Conservation (phyloP, 768 basidiomycete genomes). For the Porphyrellus cyaneotinctus region DNA sequence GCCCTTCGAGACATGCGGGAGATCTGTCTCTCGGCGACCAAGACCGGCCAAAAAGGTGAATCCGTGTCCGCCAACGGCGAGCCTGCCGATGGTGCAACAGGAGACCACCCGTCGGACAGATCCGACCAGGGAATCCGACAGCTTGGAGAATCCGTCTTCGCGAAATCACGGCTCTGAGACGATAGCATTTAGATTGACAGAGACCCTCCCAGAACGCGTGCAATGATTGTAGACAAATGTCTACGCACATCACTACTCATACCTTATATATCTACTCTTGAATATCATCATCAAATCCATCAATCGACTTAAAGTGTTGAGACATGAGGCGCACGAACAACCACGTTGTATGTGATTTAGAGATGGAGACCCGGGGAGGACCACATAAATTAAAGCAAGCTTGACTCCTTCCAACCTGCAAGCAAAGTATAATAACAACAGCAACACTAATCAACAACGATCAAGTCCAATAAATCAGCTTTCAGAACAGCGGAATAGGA, state of each 20-base stretch:
- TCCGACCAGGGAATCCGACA: neutral
- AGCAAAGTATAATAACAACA: no score
- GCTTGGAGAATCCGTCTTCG: slow-evolving; percentile 4
- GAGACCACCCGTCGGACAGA: neutral
- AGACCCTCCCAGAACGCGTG: neutral
- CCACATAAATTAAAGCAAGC: no score
- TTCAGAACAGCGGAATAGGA: no score
- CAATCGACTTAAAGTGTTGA: no score
- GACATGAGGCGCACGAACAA: no score
- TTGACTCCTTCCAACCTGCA: no score
- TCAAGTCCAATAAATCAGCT: no score
- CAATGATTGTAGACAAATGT: neutral
- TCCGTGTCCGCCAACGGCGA: neutral
- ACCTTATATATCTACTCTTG: neutral
- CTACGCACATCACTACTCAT: neutral
- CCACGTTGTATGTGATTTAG: no score
- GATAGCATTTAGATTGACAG: neutral
- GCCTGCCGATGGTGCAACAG: neutral
- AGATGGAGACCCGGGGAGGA: no score
- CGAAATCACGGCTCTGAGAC: slow-evolving; percentile 17
- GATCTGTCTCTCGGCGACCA: slow-evolving; percentile 37
- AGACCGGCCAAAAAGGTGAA: slow-evolving; percentile 6
- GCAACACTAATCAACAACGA: no score
- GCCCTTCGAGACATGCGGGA: slow-evolving; percentile 68
- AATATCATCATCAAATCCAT: no score